A percentile compares a stretch with the other conserved stretches of the same genome.
Evolutionary conservation across 495 filamentous ascomycete genomes (phyloP).

Genomic region (Aspergillus cristatus): DNA sequence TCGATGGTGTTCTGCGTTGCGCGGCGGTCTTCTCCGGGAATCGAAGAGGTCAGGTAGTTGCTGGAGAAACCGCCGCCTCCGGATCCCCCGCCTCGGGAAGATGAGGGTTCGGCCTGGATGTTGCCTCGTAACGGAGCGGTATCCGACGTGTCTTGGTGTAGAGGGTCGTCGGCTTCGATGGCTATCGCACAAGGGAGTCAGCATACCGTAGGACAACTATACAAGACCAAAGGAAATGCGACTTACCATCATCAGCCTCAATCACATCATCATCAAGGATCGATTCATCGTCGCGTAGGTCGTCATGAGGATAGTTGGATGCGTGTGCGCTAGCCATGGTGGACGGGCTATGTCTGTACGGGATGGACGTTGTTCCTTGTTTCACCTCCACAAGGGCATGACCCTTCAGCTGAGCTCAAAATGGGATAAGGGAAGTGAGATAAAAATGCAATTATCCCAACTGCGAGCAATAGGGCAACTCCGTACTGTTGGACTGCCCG

Average conservation of each 20-base stretch:
- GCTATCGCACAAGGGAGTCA: constrained; percentile 25
- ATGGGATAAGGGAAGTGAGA: neutral
- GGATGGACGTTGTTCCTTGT: constrained; percentile 1
- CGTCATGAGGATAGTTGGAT: constrained; percentile 23
- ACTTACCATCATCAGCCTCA: constrained; percentile 87
- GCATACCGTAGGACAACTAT: too few relatives aligned
- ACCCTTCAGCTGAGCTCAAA: constrained; percentile 5
- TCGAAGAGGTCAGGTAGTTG: constrained; percentile 75
- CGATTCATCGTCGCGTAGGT: constrained; percentile 47
- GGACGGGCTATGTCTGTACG: constrained; percentile 7
- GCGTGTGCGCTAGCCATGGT: constrained; percentile 39
- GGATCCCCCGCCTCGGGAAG: constrained; percentile 42
- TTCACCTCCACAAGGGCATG: constrained; percentile 10
- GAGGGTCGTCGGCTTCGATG: constrained; percentile 90
- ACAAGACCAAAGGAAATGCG: too few relatives aligned
- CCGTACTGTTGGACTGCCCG: constrained; percentile 22
- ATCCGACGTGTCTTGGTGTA: constrained; percentile 52
- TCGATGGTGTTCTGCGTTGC: constrained; percentile 92
- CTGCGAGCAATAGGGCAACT: neutral
- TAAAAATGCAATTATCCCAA: too few relatives aligned
- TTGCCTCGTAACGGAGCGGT: constrained; percentile 72
- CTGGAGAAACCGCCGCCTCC: constrained; percentile 33
- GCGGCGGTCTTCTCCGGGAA: constrained; percentile 89
- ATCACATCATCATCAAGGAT: constrained; percentile 82
- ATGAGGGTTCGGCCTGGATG: constrained; percentile 44